Evolutionary conservation across 345 rosid species (phyloP).

Genomic region (Heritiera fomes): DNA sequence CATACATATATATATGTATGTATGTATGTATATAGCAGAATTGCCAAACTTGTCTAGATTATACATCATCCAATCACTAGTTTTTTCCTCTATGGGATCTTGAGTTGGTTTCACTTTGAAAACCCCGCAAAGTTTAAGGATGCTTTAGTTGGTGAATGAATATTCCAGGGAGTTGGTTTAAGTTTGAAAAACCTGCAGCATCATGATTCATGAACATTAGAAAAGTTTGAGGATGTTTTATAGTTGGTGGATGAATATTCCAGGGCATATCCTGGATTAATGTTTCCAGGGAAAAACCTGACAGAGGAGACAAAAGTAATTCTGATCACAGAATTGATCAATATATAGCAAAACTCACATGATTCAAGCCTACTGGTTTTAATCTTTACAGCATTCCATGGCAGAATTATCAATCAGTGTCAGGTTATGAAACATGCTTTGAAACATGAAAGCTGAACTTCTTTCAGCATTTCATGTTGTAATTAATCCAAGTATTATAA

Average conservation of each 20-base stretch:
- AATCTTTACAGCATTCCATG: neutral
- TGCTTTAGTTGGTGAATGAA: neutral
- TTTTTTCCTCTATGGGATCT: neutral
- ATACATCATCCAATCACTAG: neutral
- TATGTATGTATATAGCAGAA: neutral
- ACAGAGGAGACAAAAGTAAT: neutral
- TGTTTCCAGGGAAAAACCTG: neutral
- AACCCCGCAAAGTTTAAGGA: neutral
- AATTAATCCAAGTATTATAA: neutral
- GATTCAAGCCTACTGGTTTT: neutral
- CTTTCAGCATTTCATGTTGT: neutral
- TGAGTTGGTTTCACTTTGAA: neutral
- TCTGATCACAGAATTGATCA: neutral
- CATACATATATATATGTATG: neutral
- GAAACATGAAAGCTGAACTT: neutral
- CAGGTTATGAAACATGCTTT: neutral
- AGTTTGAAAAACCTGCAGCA: neutral
- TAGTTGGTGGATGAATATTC: neutral
- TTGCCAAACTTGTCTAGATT: too few species aligned
- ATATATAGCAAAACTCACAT: neutral
- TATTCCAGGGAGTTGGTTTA: neutral
- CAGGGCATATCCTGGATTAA: neutral
- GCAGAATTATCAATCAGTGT: neutral
- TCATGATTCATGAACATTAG: neutral
- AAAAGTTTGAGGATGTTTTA: neutral